Evolutionary conservation across 2,329 filamentous ascomycete genomes (phyloP).

Genomic region (Teratosphaeria viscida): DNA sequence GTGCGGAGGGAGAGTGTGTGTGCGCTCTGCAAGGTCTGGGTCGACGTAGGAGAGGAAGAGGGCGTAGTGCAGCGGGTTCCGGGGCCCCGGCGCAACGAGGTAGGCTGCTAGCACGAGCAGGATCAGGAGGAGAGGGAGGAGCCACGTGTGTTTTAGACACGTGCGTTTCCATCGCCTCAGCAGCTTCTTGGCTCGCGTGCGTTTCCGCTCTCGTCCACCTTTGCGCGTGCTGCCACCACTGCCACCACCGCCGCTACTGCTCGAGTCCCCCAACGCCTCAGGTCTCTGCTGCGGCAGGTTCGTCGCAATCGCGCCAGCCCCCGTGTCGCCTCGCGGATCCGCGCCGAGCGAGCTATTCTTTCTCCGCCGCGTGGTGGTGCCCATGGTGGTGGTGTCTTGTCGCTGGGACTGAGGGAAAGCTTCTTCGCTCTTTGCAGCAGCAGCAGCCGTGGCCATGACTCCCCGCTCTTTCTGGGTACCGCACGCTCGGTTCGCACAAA

Average conservation of each 20-base stretch:
- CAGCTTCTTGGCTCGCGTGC: constrained; percentile 34
- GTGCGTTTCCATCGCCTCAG: constrained; percentile 36
- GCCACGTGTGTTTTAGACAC: constrained; percentile 48
- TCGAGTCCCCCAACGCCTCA: constrained; percentile 4
- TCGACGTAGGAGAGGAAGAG: constrained; percentile 85
- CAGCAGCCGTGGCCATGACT: background rate
- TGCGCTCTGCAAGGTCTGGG: constrained; percentile 22
- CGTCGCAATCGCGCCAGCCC: constrained; percentile 41
- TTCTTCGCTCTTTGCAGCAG: background rate
- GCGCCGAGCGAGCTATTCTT: constrained; percentile 35
- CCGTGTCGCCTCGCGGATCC: constrained; percentile 44
- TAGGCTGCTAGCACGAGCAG: constrained; percentile 56
- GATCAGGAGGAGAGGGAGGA: constrained; percentile 59
- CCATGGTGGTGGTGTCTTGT: background rate
- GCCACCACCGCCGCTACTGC: constrained; percentile 10
- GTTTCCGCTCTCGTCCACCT: constrained; percentile 29
- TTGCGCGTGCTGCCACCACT: constrained; percentile 2
- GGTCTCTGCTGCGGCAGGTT: constrained; percentile 5
- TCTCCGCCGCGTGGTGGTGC: constrained; percentile 4
- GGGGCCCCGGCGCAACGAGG: constrained; percentile 61
- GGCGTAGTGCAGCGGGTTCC: constrained; percentile 69
- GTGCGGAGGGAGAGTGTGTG: constrained; percentile 36
- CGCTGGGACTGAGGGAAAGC: background rate
- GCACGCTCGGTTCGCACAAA: background rate
- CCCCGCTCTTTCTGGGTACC: background rate